Evolutionary conservation across 768 basidiomycete species (phyloP), one percentile per base, ranked within the genome.

Genomic region (Lanmaoa rubissima): DNA sequence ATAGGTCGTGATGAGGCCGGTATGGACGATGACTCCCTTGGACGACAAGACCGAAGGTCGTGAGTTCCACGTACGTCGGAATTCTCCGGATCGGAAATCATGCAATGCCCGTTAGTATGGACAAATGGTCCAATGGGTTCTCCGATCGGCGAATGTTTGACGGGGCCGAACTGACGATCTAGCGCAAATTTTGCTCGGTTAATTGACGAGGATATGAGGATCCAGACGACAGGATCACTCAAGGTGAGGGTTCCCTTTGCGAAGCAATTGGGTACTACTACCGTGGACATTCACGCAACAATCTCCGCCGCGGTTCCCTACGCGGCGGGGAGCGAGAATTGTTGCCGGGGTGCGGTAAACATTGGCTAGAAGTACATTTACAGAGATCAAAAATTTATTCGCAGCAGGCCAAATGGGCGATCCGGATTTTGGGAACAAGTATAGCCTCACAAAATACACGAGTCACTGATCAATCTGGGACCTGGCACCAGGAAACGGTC

Each of bases 271-370:
- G 47, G 34, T 35, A 56, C n/a, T n/a, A n/a, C 55, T 28, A 43
- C 51, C n/a, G 54, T 35, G 47, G 32, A 34, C 31, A 32, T 53
- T 63, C 58, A 56, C 48, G 53, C 62, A 65, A 24, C 65, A 63
- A 73, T 73, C 65, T 71, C 71, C 72, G 66, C 69, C 64, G 53
- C 54, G 56, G 53, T 41, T 54, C 51, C 24, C 34, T 60, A 58
- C 50, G 50, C 58, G 69, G 58, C 43, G 55, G 47, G 50, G 56
- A 61, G 31, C 46, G 48, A 52, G 17, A 42, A 43, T 41, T 40
- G 45, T 44, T 55, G 41, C 52, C 54, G 55, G 47, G 14, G 35
- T 53, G 50, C 49, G 44, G 57, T 57, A 48, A 55, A 44, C 54
- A 48, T 44, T 46, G 51, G 47, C 56, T 50, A 44, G 41, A 53